These are phyloP conservation scores for Candida maesae DNA, from an alignment of 805 yeast genomes.

Conservation along the genomic window DNA sequence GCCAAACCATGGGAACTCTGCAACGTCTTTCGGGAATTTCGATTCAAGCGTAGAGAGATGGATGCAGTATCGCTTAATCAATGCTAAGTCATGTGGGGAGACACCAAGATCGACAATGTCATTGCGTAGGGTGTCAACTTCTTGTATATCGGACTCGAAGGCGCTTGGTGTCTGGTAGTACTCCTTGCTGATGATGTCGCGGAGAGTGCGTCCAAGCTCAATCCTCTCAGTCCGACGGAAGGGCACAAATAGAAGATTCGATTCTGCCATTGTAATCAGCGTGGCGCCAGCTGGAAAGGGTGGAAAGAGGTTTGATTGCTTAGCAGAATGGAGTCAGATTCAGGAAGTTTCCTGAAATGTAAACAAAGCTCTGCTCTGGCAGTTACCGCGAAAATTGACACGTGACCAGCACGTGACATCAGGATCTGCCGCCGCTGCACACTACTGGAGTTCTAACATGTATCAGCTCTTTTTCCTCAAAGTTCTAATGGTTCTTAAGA, in stretches of 20 bases:
- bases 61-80: slow-evolving; percentile 43
- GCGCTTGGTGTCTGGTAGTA: slow-evolving; percentile 40
- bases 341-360: not conserved
- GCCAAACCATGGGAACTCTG: slow-evolving; percentile 70
- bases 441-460: too few relatives aligned
- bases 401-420: too few relatives aligned
- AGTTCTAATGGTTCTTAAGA: too few relatives aligned
- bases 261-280: slow-evolving; percentile 10
- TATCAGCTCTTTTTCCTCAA: too few relatives aligned
- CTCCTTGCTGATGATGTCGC: slow-evolving; percentile 44
- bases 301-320: not conserved
- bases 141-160: slow-evolving; percentile 40
- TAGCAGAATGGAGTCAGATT: too few relatives aligned
- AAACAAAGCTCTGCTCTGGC: not conserved
- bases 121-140: slow-evolving; percentile 42
- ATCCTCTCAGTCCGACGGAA: slow-evolving; percentile 42
- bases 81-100: slow-evolving; percentile 33
- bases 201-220: slow-evolving; percentile 37
- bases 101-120: slow-evolving; percentile 34
- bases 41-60: slow-evolving; percentile 40
- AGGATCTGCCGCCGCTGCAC: too few relatives aligned
- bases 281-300: not conserved
- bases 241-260: slow-evolving; percentile 49
- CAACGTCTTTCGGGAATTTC: slow-evolving; percentile 63
- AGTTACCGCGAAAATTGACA: too few relatives aligned